phyloP scores from a whole-genome alignment of 805 yeast genomes.

The Pichia sporocuriosa region DNA sequence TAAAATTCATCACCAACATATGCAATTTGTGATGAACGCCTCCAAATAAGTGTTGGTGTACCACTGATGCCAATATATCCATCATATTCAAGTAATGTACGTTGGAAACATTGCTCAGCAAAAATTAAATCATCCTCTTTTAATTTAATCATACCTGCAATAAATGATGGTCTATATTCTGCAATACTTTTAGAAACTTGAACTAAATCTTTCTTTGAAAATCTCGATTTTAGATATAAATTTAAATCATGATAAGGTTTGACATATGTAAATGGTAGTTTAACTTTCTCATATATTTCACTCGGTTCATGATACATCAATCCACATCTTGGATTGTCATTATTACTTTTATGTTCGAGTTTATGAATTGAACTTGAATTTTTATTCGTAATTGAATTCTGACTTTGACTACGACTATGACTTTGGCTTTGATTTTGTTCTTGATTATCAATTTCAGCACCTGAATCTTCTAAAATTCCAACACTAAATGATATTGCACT shows the following conservation, averaged over 20 bases:
- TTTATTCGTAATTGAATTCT: too few species aligned
- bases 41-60: constrained; percentile 93
- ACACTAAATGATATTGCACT: constrained; percentile 43
- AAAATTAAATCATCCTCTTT: constrained; percentile 89
- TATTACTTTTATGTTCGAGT: too few species aligned
- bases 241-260: constrained; percentile 83
- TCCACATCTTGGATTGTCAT: constrained; percentile 31
- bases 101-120: constrained; percentile 93
- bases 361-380: too few species aligned
- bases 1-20: constrained; percentile 94
- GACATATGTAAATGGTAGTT: constrained; percentile 78
- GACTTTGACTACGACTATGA: neutral
- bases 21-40: constrained; percentile 92
- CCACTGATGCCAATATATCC: constrained; percentile 79
- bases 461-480: constrained; percentile 34
- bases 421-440: neutral
- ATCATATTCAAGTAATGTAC: constrained; percentile 84
- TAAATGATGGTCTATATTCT: constrained; percentile 83
- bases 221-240: constrained; percentile 64
- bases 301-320: constrained; percentile 55
- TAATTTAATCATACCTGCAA: constrained; percentile 82
- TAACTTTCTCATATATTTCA: constrained; percentile 72
- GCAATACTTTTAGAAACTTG: constrained; percentile 86
- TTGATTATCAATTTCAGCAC: neutral
- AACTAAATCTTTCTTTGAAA: constrained; percentile 55